Evolutionary conservation across 2,329 filamentous ascomycete species (phyloP).

Genomic region (Phoma herbarum): DNA sequence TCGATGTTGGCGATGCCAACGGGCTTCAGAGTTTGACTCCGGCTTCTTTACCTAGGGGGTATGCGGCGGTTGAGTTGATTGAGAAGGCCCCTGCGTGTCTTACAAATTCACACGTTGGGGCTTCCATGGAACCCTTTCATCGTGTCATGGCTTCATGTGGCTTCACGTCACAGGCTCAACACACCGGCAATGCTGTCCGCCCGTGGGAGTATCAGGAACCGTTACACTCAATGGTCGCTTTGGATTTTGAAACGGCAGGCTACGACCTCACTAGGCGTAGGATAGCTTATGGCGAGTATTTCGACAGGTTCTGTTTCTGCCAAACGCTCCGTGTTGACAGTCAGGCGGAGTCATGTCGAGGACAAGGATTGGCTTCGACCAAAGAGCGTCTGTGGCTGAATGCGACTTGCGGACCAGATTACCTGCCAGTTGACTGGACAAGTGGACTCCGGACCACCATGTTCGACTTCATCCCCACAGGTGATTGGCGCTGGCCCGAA

Average conservation of each 20-base stretch:
- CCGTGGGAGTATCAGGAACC: constrained; percentile 47
- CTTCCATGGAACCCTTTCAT: constrained; percentile 39
- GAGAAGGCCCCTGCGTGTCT: constrained; percentile 44
- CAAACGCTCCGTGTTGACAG: constrained; percentile 24
- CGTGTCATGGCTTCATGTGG: constrained; percentile 42
- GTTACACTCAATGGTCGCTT: constrained; percentile 37
- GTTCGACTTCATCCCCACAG: constrained; percentile 39
- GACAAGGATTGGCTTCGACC: constrained; percentile 32
- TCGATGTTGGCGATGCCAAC: constrained; percentile 43
- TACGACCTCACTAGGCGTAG: constrained; percentile 37
- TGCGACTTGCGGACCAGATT: constrained; percentile 41
- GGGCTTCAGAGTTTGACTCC: constrained; percentile 39
- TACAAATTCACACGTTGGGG: constrained; percentile 25
- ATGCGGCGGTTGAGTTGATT: constrained; percentile 31
- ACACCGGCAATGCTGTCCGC: constrained; percentile 44
- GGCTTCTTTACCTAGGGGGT: constrained; percentile 38
- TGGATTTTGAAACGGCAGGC: constrained; percentile 46
- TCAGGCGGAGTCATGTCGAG: constrained; percentile 30
- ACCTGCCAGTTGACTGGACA: constrained; percentile 38
- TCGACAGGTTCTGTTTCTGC: constrained; percentile 47
- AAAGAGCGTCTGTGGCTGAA: constrained; percentile 45
- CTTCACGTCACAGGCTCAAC: constrained; percentile 39
- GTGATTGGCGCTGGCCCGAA: constrained; percentile 43
- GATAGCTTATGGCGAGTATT: constrained; percentile 38
- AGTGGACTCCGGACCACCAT: constrained; percentile 36